Conservation (phyloP, 2,329 filamentous ascomycete species). For the Epichloe coenophiala region DNA sequence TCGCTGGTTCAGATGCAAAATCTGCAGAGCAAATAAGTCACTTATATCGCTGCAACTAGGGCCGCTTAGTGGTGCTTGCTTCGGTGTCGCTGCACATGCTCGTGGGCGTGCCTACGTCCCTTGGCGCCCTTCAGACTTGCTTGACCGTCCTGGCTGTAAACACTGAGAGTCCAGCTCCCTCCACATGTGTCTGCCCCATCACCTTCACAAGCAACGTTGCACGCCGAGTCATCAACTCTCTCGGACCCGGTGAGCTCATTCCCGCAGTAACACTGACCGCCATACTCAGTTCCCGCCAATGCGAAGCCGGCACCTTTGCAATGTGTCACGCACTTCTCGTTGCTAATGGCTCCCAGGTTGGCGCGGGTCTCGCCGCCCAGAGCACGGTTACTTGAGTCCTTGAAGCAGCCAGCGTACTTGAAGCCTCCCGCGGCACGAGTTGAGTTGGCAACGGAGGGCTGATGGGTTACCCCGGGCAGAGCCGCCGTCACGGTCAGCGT, state of each 20-base stretch:
- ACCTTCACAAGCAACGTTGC: conserved; percentile 32
- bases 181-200: conserved; percentile 35
- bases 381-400: conserved; percentile 22
- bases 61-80: conserved; percentile 14
- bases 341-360: conserved; percentile 28
- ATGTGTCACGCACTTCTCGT: conserved; percentile 33
- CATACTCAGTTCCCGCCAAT: conserved; percentile 38
- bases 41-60: neutral
- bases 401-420: conserved; percentile 31
- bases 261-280: conserved; percentile 40
- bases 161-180: conserved; percentile 30
- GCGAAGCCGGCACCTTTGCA: conserved; percentile 29
- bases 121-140: conserved; percentile 15
- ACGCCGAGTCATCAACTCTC: conserved; percentile 30
- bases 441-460: conserved; percentile 6
- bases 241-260: conserved; percentile 20
- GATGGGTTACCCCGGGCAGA: conserved; percentile 8
- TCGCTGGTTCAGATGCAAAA: neutral
- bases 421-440: conserved; percentile 14
- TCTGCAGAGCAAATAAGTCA: neutral
- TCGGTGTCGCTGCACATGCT: conserved; percentile 22
- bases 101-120: conserved; percentile 23
- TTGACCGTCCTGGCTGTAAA: conserved; percentile 27
- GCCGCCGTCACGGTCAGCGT: conserved; percentile 30
- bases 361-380: conserved; percentile 26